These are phyloP conservation scores for Lasiodiplodia sp. DNA, from an alignment of 2,329 filamentous ascomycete genomes.

Conservation along the genomic window DNA sequence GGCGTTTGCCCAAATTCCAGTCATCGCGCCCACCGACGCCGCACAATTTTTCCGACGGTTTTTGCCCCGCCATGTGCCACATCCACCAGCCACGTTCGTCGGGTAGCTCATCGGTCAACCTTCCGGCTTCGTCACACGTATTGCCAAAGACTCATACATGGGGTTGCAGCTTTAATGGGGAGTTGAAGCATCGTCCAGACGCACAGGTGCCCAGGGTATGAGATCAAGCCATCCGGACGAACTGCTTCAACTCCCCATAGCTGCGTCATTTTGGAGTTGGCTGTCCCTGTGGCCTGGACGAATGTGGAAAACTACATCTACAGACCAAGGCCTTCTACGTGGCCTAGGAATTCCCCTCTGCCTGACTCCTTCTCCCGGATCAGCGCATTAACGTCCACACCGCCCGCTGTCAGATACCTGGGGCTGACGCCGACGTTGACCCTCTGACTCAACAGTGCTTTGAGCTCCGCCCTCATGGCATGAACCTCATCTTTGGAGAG, in stretches of 20 bases:
- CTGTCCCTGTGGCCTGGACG: neutral
- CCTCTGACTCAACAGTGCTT: slow-evolving; percentile 71
- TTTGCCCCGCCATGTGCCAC: slow-evolving; percentile 28
- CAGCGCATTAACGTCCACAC: slow-evolving; percentile 80
- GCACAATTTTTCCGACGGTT: slow-evolving; percentile 30
- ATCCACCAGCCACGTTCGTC: neutral
- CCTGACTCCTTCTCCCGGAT: slow-evolving; percentile 67
- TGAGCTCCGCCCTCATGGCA: slow-evolving; percentile 74
- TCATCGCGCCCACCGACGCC: slow-evolving; percentile 16
- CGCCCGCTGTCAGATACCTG: slow-evolving; percentile 80
- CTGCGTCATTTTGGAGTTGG: neutral
- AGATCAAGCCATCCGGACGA: neutral
- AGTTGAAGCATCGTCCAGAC: neutral
- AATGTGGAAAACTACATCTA: slow-evolving; percentile 29
- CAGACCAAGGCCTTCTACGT: slow-evolving; percentile 56
- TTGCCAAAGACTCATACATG: too few relatives aligned
- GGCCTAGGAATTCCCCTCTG: slow-evolving; percentile 67
- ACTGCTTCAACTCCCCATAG: neutral
- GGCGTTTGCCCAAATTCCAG: slow-evolving; percentile 26
- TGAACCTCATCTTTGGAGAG: slow-evolving; percentile 78
- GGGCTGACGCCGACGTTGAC: slow-evolving; percentile 90
- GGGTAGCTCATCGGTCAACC: neutral
- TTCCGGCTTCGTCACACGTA: too few relatives aligned
- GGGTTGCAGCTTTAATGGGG: neutral
- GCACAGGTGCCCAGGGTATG: neutral